Conservation (phyloP, 495 filamentous ascomycete genomes). For the Cudoniella acicularis region DNA sequence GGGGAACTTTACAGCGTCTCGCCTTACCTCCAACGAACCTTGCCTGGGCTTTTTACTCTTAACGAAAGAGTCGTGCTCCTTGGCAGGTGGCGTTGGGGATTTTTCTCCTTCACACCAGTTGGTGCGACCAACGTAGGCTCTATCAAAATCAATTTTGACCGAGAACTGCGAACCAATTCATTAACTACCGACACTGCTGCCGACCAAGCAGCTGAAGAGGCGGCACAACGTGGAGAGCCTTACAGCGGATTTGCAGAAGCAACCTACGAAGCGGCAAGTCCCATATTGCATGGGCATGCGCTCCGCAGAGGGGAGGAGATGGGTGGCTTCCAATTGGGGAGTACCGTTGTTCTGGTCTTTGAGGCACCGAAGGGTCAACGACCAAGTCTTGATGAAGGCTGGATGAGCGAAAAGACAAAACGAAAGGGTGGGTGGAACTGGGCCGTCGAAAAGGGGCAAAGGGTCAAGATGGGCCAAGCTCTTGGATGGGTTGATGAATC, state of each 20-base stretch:
- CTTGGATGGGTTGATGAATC: constrained; percentile 56
- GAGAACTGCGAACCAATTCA: constrained; percentile 89
- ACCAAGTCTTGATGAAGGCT: constrained; percentile 63
- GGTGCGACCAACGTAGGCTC: constrained; percentile 98
- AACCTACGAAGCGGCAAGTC: constrained; percentile 75
- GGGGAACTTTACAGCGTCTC: constrained; percentile 94
- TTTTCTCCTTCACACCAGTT: constrained; percentile 94
- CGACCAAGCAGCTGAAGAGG: constrained; percentile 74
- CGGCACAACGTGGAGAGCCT: constrained; percentile 68
- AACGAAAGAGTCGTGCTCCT: constrained; percentile 95
- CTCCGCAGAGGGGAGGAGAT: constrained; percentile 89
- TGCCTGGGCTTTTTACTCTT: constrained; percentile 91
- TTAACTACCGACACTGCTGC: constrained; percentile 86
- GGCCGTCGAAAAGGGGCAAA: constrained; percentile 79
- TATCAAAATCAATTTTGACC: constrained; percentile 96
- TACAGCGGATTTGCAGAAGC: constrained; percentile 88
- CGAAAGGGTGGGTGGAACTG: constrained; percentile 73
- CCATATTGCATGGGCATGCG: constrained; percentile 76
- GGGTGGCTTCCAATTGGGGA: constrained; percentile 96
- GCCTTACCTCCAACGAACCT: constrained; percentile 84
- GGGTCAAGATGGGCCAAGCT: constrained; percentile 81
- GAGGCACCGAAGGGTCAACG: constrained; percentile 74
- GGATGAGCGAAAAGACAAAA: constrained; percentile 42
- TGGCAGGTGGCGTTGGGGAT: constrained; percentile 93
- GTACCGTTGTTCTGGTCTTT: constrained; percentile 94